phyloP scores from a whole-genome alignment of 2,329 filamentous ascomycete species.

The Penicillium sumatraense region DNA sequence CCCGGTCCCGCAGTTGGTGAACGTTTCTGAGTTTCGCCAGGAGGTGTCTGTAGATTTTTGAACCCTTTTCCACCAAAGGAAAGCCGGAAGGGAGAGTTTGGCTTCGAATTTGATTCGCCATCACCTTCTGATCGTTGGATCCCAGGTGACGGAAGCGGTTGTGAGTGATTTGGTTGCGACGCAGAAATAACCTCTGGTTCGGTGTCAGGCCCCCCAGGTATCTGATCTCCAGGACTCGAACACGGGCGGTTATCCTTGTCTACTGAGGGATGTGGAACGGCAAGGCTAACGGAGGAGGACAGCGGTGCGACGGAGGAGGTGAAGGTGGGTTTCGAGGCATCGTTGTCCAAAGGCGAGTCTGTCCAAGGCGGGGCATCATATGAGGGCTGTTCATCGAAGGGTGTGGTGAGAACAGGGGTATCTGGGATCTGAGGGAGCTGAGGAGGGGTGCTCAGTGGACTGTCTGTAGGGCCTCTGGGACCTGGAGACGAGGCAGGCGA shows the following conservation, averaged over 20 bases:
- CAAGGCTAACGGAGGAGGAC: slow-evolving; percentile 34
- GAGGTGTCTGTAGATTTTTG: slow-evolving; percentile 25
- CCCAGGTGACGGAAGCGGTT: slow-evolving; percentile 28
- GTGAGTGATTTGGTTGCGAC: slow-evolving; percentile 33
- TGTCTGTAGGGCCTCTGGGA: slow-evolving; percentile 24
- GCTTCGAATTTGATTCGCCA: slow-evolving; percentile 32
- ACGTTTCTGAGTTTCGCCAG: slow-evolving; percentile 33
- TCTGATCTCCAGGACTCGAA: slow-evolving; percentile 37
- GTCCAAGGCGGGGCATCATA: slow-evolving; percentile 26
- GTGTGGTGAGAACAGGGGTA: slow-evolving; percentile 33
- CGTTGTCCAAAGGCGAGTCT: slow-evolving; percentile 28
- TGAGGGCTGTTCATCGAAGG: slow-evolving; percentile 30
- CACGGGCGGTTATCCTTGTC: slow-evolving; percentile 34
- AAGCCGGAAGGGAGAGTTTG: slow-evolving; percentile 41
- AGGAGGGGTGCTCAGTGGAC: slow-evolving; percentile 31
- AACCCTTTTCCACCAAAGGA: slow-evolving; percentile 41
- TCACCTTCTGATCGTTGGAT: slow-evolving; percentile 31
- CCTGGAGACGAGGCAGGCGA: slow-evolving; percentile 26
- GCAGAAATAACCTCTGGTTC: slow-evolving; percentile 25
- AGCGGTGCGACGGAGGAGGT: slow-evolving; percentile 29
- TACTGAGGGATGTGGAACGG: slow-evolving; percentile 29
- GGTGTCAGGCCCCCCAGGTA: slow-evolving; percentile 18
- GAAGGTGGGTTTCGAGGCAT: slow-evolving; percentile 29
- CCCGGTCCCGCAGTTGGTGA: slow-evolving; percentile 32
- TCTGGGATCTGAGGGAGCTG: slow-evolving; percentile 39